Percentiles rank a stretch among this genome's conserved stretches.
Conservation (phyloP, 768 basidiomycete genomes). For the Kwoniella sp. region DNA sequence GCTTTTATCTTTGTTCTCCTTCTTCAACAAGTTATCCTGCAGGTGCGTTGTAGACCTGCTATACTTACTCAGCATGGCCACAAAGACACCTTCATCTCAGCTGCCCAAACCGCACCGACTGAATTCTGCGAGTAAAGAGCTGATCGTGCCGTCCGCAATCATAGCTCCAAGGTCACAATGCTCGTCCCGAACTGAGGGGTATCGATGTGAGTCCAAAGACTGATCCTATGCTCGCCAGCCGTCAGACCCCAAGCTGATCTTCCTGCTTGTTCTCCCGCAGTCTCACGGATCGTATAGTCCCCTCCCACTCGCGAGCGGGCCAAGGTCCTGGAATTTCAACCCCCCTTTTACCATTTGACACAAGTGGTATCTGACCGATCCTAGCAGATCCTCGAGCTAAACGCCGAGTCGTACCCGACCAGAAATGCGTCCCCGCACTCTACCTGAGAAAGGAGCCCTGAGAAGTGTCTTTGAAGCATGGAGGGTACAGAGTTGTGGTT, state of each 20-base stretch:
- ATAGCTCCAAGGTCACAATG: slow-evolving; percentile 57
- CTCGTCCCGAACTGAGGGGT: slow-evolving; percentile 48
- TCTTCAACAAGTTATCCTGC: slow-evolving; percentile 13
- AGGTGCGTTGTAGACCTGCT: slow-evolving; percentile 17
- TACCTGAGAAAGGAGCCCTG: slow-evolving; percentile 16
- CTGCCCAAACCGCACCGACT: no score
- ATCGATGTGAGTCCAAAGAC: neutral
- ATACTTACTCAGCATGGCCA: no score
- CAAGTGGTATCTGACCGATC: slow-evolving; percentile 31
- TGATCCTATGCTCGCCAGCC: neutral
- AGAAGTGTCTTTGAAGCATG: slow-evolving; percentile 39
- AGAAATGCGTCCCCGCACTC: slow-evolving; percentile 53
- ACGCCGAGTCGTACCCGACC: slow-evolving; percentile 51
- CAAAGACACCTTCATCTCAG: no score
- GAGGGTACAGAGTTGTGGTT: slow-evolving; percentile 41
- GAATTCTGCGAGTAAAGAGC: no score
- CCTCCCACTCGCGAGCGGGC: slow-evolving; percentile 53
- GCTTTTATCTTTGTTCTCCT: slow-evolving; percentile 5
- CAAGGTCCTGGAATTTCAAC: slow-evolving; percentile 58
- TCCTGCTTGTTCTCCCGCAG: neutral
- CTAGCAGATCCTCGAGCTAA: slow-evolving; percentile 50
- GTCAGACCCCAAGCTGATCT: neutral
- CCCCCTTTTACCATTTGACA: slow-evolving; percentile 27
- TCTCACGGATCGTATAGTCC: neutral
- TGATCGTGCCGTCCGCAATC: neutral